phyloP scores from a whole-genome alignment of 768 basidiomycete species.

The Harrya chromipes region DNA sequence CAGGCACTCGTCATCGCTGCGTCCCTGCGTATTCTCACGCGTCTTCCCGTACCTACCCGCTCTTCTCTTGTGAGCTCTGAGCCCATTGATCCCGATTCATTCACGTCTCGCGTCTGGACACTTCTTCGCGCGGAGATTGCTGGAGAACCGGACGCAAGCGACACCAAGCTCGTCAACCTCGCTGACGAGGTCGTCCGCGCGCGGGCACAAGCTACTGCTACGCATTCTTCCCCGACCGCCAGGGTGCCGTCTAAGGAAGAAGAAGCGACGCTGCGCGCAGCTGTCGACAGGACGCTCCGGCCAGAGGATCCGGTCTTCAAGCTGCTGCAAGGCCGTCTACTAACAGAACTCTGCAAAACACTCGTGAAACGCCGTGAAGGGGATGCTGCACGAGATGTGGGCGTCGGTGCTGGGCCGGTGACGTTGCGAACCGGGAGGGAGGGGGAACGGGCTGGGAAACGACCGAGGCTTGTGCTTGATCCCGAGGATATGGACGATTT shows the following conservation, averaged over 20 bases:
- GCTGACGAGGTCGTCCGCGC: conserved; percentile 71
- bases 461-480: conserved; percentile 29
- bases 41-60: conserved; percentile 29
- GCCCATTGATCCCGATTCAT: conserved; percentile 29
- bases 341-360: conserved; percentile 36
- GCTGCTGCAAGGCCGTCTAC: conserved; percentile 57
- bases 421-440: conserved; percentile 34
- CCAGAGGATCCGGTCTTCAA: conserved; percentile 63
- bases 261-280: conserved; percentile 51
- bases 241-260: conserved; percentile 35
- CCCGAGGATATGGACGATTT: conserved; percentile 16
- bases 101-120: conserved; percentile 62
- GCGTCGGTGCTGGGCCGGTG: conserved; percentile 11
- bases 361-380: conserved; percentile 23
- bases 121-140: conserved; percentile 58
- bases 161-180: conserved; percentile 62
- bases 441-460: conserved; percentile 19
- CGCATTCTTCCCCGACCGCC: neutral
- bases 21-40: conserved; percentile 54
- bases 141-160: conserved; percentile 27
- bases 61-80: conserved; percentile 10
- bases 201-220: conserved; percentile 28
- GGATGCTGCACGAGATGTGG: neutral
- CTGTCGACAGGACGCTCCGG: conserved; percentile 61
- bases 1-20: conserved; percentile 70